phyloP scores from a whole-genome alignment of 2,329 filamentous ascomycete genomes.

The Botrytis medusae region DNA sequence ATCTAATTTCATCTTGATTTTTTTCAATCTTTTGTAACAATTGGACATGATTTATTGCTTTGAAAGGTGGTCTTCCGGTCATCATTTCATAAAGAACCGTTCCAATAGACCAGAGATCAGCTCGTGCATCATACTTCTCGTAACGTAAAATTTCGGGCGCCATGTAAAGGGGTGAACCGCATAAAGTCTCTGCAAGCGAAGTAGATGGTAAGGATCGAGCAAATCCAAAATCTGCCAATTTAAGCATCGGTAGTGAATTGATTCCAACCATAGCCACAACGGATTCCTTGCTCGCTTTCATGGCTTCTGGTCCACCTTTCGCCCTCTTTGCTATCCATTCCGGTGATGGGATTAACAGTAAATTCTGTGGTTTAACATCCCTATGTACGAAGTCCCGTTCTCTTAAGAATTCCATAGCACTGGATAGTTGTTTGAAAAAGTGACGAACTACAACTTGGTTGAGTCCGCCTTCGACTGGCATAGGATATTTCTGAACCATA shows the following conservation, averaged over 20 bases:
- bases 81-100: constrained; percentile 97
- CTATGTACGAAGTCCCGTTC: constrained; percentile 87
- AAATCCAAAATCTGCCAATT: constrained; percentile 98
- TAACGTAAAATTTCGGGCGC: constrained; percentile 96
- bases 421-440: constrained; percentile 92
- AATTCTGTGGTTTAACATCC: constrained; percentile 96
- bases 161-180: constrained; percentile 97
- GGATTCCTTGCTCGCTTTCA: constrained; percentile 75
- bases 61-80: constrained; percentile 84
- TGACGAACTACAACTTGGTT: constrained; percentile 96
- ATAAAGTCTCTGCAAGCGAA: constrained; percentile 91
- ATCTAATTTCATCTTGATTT: constrained; percentile 80
- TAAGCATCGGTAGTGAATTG: constrained; percentile 87
- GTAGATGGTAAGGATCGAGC: constrained; percentile 87
- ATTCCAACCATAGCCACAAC: constrained; percentile 79
- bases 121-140: constrained; percentile 95
- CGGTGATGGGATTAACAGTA: constrained; percentile 81
- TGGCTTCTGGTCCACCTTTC: constrained; percentile 65
- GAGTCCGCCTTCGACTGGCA: constrained; percentile 76
- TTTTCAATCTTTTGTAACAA: constrained; percentile 88
- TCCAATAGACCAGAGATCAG: constrained; percentile 95
- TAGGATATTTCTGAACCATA: constrained; percentile 92
- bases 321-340: constrained; percentile 61
- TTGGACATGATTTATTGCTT: constrained; percentile 92
- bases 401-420: constrained; percentile 85